phyloP scores from a whole-genome alignment of 345 rosid species.

The Bretschneidera sinensis region DNA sequence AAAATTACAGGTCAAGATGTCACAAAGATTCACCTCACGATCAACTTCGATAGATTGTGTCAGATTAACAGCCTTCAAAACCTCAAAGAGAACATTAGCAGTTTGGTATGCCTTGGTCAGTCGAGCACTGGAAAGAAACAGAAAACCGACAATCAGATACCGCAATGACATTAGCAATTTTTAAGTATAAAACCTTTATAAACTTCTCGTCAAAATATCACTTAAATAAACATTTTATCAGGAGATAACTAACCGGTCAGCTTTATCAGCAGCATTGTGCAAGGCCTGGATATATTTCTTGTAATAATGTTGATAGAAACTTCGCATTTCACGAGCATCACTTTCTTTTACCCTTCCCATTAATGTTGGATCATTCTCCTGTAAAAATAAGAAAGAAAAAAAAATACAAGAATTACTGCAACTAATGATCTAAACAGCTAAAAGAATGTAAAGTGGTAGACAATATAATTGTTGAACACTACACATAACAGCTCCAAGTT shows the following conservation, averaged over 20 bases:
- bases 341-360: constrained; percentile 72
- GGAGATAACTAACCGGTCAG: constrained; percentile 66
- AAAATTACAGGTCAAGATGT: constrained; percentile 7
- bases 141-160: constrained; percentile 2
- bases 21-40: constrained; percentile 59
- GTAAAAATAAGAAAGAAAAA: constrained; percentile 8
- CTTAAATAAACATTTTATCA: not conserved
- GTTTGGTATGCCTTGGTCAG: constrained; percentile 99
- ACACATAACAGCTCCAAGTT: too few relatives aligned
- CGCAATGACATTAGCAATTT: not conserved
- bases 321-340: constrained; percentile 93
- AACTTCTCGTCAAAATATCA: not conserved
- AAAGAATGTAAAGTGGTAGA: not conserved
- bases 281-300: constrained; percentile 84
- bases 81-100: constrained; percentile 99
- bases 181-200: not conserved
- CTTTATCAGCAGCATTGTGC: constrained; percentile 89
- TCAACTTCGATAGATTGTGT: constrained; percentile 96
- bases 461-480: too few relatives aligned
- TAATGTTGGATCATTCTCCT: constrained; percentile 86
- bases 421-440: too few relatives aligned
- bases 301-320: constrained; percentile 82
- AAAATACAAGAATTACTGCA: not conserved
- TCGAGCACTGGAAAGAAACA: constrained; percentile 67
- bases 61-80: constrained; percentile 88